Base-by-base conservation (phyloP, 2,329 filamentous ascomycete genomes). In the Fusarium begoniae region DNA sequence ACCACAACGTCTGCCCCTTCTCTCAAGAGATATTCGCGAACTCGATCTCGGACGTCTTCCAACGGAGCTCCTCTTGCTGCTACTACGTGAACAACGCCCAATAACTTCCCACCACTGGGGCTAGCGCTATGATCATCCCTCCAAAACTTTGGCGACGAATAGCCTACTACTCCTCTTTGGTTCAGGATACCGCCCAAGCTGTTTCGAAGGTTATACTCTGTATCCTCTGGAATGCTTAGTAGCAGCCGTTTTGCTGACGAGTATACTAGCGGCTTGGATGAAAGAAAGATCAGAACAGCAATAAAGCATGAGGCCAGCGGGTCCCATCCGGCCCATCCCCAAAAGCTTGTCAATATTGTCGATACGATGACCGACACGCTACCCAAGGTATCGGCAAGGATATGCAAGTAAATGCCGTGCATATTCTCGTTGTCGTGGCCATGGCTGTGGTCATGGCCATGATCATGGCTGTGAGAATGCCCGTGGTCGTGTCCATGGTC, bases 381-480 rank as follows among this genome's bases (percentile, higher is more conserved):
- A 32, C 96, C 96, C 37, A 98, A 90, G 0, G 96, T 97, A 81
- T 99, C 96, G 11, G 96, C 96, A 35, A 98, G 87, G 57, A 99
- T 94, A 79, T 99, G 96, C 26, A 99, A 86, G 82, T 97, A 99
- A 75, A 99, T 98, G 18, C 96, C 96, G 77, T 96, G 85, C 95
- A 99, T 98, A 80, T 99, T 99, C 78, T 99, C 96, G 81, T 98
- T 98, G 70, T 94, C 93, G 78, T 95, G 93, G n/a, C 79, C 75
- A 66, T 80, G 84, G 70, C 75, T 78, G 41, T 66, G 81, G 28
- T 80, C 80, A 70, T 89, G 85, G 7, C 79, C 69, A 64, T 77
- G 62, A 22, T 54, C 65, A 38, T 77, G 75, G 14, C 59, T 59
- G 40, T 76, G 75, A n/a, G 54, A 60, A 24, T 84, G 82, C 59